These are phyloP conservation scores for Alternaria burnsii DNA, from an alignment of 2,329 filamentous ascomycete genomes.

Conservation along the genomic window DNA sequence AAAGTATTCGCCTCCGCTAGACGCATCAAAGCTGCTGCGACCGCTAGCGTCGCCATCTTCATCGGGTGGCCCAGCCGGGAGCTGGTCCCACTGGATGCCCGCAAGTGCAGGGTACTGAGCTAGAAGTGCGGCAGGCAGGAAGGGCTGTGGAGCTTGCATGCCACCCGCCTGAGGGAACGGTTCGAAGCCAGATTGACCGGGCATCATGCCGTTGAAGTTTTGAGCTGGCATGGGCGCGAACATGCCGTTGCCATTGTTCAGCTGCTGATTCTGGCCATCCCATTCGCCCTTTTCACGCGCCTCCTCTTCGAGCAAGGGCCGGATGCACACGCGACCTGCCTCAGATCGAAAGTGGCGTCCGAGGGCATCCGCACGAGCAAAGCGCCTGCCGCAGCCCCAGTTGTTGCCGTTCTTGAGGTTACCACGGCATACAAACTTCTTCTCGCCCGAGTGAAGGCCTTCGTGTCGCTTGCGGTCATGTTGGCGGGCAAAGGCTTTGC, in stretches of 20 bases:
- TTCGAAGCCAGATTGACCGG: slow-evolving; percentile 47
- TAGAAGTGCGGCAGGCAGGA: slow-evolving; percentile 84
- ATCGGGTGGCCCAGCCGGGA: slow-evolving; percentile 69
- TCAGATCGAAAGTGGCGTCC: slow-evolving; percentile 95
- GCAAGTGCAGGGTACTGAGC: slow-evolving; percentile 95
- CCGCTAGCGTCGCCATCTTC: slow-evolving; percentile 73
- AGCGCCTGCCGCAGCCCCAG: slow-evolving; percentile 93
- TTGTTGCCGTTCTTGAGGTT: slow-evolving; percentile 81
- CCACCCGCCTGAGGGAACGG: slow-evolving; percentile 35
- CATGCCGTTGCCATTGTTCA: slow-evolving; percentile 58
- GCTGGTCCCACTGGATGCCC: slow-evolving; percentile 82
- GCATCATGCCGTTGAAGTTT: slow-evolving; percentile 44
- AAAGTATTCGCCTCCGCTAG: slow-evolving; percentile 73
- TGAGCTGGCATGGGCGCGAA: slow-evolving; percentile 43
- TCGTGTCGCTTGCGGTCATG: slow-evolving; percentile 98
- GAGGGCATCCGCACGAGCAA: slow-evolving; percentile 93
- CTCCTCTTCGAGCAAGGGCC: slow-evolving; percentile 95
- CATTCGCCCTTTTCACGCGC: slow-evolving; percentile 78
- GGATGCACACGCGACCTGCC: slow-evolving; percentile 94
- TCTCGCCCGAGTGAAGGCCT: slow-evolving; percentile 93
- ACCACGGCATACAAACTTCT: slow-evolving; percentile 97
- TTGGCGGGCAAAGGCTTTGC: slow-evolving; percentile 96
- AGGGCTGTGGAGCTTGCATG: slow-evolving; percentile 44
- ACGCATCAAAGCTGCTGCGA: slow-evolving; percentile 79
- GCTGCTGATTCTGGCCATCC: slow-evolving; percentile 64